These are phyloP conservation scores for Chiua virens DNA, from an alignment of 768 basidiomycete species.

Conservation along the genomic window DNA sequence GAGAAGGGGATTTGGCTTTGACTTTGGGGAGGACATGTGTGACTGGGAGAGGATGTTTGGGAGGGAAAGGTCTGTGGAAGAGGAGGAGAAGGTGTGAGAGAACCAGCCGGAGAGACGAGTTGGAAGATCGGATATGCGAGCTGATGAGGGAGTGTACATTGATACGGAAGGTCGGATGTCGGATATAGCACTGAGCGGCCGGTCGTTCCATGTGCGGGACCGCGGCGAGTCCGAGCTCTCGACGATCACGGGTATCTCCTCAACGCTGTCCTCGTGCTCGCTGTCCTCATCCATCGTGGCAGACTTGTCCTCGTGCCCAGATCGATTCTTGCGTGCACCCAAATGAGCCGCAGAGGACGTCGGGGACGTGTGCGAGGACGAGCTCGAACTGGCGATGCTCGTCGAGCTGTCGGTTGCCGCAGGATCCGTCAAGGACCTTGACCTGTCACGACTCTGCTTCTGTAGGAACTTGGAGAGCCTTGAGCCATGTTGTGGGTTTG, in stretches of 20 bases:
- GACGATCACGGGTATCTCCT: conserved; percentile 65
- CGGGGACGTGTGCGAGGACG: conserved; percentile 31
- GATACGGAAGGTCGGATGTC: conserved; percentile 46
- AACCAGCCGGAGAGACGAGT: conserved; percentile 80
- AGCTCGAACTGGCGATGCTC: conserved; percentile 43
- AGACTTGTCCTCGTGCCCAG: conserved; percentile 32
- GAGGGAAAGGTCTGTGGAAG: conserved; percentile 69
- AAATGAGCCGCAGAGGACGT: conserved; percentile 30
- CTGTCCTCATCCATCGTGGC: conserved; percentile 25
- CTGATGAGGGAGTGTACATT: conserved; percentile 46
- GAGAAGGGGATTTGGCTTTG: conserved; percentile 52
- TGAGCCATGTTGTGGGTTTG: conserved; percentile 42
- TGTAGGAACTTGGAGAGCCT: conserved; percentile 71
- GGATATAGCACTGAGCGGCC: conserved; percentile 48
- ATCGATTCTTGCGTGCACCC: conserved; percentile 34
- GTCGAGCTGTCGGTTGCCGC: conserved; percentile 33
- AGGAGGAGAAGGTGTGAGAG: conserved; percentile 72
- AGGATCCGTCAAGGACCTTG: conserved; percentile 50
- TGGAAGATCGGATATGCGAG: conserved; percentile 66
- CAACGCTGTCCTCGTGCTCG: conserved; percentile 34
- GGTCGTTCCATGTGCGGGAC: conserved; percentile 54
- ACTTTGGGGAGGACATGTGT: conserved; percentile 41
- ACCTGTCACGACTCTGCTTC: conserved; percentile 61
- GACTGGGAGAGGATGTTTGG: conserved; percentile 57
- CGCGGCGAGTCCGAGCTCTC: conserved; percentile 53